Base-by-base conservation (phyloP, 352 stramenopile species). In the Globisporangium splendens region DNA sequence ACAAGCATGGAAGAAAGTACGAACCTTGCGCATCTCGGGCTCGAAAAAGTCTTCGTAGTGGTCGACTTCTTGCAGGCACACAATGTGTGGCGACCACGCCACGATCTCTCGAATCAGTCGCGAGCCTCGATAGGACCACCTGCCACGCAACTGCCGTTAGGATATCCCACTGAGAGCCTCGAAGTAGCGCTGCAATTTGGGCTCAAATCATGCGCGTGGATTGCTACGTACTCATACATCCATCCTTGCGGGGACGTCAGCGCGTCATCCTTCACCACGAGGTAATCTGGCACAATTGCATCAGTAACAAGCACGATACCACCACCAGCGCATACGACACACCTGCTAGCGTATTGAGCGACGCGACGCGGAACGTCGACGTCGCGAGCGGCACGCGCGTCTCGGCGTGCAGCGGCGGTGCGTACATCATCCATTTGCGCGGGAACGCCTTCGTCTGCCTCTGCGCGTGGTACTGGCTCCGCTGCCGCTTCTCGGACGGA, bases 301-400 rank as follows among this genome's bases (percentile, higher is more conserved):
- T 39, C 12, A 13, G 18, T 65, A 12, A 57, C 12, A 14, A 0
- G 17, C 12, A 42, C 39, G 46, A 0, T 24, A 33, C 15, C 54
- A 50, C n/a, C 41, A 48, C 20, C 12, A 20, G 15, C 17, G 20
- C n/a, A 13, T 6, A 15, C 8, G 56, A 8, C 24, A 1, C 49
- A 86, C 77, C 79, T 46, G 80, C 77, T 10, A 90, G 61, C n/a
- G 87, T 79, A 50, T 90, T 90, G 68, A 86, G 88, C 18, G 75
- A 90, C 52, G 84, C 54, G 21, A 90, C 72, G 54, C 80, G 80
- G 58, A 90, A 88, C 47, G 75, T 81, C 38, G 62, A 49, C 24
- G 69, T 59, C 24, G 59, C 48, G 6, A 69, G 59, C 6, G 61
- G 57, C 38, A 66, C 68, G 13, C 31, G 38, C 8, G 58, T 63